Evolutionary conservation across 106 monocot species (phyloP).

Genomic region (Dendrobium chrysotoxum): DNA sequence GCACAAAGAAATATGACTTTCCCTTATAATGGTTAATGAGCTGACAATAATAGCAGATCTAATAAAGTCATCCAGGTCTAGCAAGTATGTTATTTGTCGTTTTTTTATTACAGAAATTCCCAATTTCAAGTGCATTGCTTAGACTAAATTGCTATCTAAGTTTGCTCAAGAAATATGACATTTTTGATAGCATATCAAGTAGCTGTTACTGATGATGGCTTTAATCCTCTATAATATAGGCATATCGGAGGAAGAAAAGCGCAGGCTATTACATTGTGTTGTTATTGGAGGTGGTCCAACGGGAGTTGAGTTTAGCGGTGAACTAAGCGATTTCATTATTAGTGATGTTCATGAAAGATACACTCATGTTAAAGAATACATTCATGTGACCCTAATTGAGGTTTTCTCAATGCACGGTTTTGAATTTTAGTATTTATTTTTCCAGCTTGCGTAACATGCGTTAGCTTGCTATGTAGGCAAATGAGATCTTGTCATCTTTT

Average conservation of each 20-base stretch:
- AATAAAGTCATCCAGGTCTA: not conserved
- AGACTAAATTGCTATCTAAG: not conserved
- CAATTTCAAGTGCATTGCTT: not conserved
- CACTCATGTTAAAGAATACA: constrained; percentile 90
- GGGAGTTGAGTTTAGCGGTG: constrained; percentile 97
- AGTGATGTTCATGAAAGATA: constrained; percentile 87
- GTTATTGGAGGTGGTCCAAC: constrained; percentile 97
- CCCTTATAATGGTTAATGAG: no score
- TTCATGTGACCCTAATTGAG: constrained; percentile 92
- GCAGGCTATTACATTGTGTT: constrained; percentile 84
- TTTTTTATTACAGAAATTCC: not conserved
- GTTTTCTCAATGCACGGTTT: constrained; percentile 20
- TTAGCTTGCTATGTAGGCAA: constrained; percentile 52
- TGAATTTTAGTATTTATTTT: not conserved
- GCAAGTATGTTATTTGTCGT: not conserved
- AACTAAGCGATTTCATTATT: constrained; percentile 95
- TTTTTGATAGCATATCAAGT: not conserved
- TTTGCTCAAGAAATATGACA: not conserved
- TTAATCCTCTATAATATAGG: constrained; percentile 28
- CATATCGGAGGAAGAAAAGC: constrained; percentile 72
- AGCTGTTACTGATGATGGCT: not conserved
- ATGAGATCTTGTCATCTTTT: constrained; percentile 95
- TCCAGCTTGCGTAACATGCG: not conserved
- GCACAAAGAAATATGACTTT: not conserved
- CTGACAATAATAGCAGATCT: not conserved